Base-by-base conservation (phyloP, 2,329 filamentous ascomycete genomes). In the Alternaria postmessia region DNA sequence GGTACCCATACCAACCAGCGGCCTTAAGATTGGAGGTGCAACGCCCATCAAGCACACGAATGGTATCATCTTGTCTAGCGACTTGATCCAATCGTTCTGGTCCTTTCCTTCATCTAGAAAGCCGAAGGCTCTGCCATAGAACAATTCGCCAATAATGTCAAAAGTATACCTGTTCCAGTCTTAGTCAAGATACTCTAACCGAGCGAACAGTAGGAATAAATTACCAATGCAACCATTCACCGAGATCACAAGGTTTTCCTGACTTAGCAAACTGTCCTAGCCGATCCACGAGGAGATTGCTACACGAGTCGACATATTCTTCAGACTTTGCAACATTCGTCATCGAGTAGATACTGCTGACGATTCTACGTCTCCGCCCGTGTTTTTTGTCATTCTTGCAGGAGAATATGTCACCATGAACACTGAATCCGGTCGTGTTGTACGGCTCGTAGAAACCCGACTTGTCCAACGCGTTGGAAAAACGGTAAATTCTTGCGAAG, bases 1-100 rank as follows among this genome's bases (percentile, higher is more conserved):
- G 34, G 34, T 36, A 16, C 34, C 14, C 16, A 36, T 36, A 36
- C 34, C 34, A 14, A 63, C 41, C 14, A 65, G 42, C n/a, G 63
- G 57, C 22, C 59, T 58, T 6, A 62, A 11, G 32, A 64, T 54
- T 9, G 41, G 38, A 8, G 66, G 62, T 14, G 47, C 56, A 26
- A 67, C 62, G 3, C 54, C 63, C 5, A 57, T 18, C 22, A 62
- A 36, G 34, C 54, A 62, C 6, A 66, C 34, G 4, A 66, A 71
- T 24, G 67, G 80, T 64, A 74, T 78, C n/a, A 75, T 49, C 7
- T 60, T 73, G 44, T 80, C 75, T 2, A 80, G 64, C 2, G 79
- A 57, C 8, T 59, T 47, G 11, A 69, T 68, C 32, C 57, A 69
- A 18, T 43, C 54, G 6, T 53, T 59, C 34, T 68, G 61, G 32